Evolutionary conservation across 352 stramenopile species (phyloP).

Genomic region (Globisporangium spinosum): DNA sequence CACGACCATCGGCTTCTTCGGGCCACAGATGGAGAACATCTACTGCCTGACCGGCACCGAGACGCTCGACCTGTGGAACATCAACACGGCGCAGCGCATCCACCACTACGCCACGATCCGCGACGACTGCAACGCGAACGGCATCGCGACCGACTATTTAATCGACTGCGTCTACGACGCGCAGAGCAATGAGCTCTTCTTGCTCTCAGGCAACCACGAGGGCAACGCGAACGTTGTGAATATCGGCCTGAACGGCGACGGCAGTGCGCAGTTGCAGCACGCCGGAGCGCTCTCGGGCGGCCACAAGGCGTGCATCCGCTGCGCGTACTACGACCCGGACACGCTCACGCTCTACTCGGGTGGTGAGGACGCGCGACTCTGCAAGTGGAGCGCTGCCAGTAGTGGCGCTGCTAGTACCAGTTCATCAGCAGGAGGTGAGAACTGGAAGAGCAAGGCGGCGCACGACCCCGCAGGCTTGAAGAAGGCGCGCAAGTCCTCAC

Average conservation of each 20-base stretch:
- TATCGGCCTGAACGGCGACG: slow-evolving; percentile 45
- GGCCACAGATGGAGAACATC: slow-evolving; percentile 71
- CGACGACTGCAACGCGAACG: slow-evolving; percentile 65
- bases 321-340: slow-evolving; percentile 65
- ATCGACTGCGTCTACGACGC: slow-evolving; percentile 86
- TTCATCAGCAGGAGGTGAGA: not conserved
- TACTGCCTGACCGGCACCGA: slow-evolving; percentile 86
- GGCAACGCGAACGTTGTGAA: slow-evolving; percentile 72
- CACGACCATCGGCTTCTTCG: slow-evolving; percentile 87
- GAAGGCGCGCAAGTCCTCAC: slow-evolving; percentile 69
- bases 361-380: slow-evolving; percentile 84
- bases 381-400: slow-evolving; percentile 51
- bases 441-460: slow-evolving; percentile 26
- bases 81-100: slow-evolving; percentile 76
- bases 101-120: slow-evolving; percentile 77
- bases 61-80: slow-evolving; percentile 89
- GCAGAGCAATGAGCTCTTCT: slow-evolving; percentile 59
- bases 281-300: slow-evolving; percentile 47
- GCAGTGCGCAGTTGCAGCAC: slow-evolving; percentile 51
- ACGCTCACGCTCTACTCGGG: slow-evolving; percentile 65
- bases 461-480: slow-evolving; percentile 50
- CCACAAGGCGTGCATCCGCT: slow-evolving; percentile 85
- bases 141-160: slow-evolving; percentile 78
- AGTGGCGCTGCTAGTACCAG: not conserved
- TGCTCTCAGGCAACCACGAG: slow-evolving; percentile 75